Conservation (phyloP, 2,329 filamentous ascomycete genomes). For the Aspergillus texensis region DNA sequence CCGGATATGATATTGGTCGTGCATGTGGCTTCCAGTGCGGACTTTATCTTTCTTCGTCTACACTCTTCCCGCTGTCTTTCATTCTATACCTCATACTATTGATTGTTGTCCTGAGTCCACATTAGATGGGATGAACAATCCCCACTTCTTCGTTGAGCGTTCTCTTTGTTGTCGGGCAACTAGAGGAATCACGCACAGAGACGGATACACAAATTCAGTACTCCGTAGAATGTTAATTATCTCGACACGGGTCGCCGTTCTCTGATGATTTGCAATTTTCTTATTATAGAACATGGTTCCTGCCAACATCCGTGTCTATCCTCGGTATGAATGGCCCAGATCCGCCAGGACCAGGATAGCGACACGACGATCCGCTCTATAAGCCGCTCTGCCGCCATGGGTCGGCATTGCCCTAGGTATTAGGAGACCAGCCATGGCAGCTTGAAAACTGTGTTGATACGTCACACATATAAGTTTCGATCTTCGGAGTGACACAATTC, state of each 20-base stretch:
- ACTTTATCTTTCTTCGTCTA: not conserved
- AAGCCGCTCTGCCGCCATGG: not conserved
- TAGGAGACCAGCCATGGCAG: not conserved
- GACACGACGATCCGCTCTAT: not conserved
- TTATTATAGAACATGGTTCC: not conserved
- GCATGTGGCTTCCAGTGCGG: not conserved
- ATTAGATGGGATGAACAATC: not conserved
- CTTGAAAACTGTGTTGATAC: not conserved
- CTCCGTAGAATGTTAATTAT: too few species aligned
- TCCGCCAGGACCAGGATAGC: not conserved
- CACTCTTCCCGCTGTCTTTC: accelerated
- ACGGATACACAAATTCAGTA: not conserved
- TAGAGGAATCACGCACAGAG: not conserved
- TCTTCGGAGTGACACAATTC: too few species aligned
- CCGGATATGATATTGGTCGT: not conserved
- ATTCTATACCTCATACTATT: not conserved
- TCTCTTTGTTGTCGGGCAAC: not conserved
- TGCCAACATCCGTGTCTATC: not conserved
- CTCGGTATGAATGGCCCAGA: not conserved
- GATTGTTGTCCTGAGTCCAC: not conserved
- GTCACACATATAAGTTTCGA: not conserved
- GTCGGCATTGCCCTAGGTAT: not conserved
- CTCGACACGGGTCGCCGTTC: too few species aligned
- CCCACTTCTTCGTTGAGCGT: not conserved
- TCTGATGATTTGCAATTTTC: not conserved